These are phyloP conservation scores for Euphrasia confusa DNA, from an alignment of 257 asterid genomes.

Conservation along the genomic window DNA sequence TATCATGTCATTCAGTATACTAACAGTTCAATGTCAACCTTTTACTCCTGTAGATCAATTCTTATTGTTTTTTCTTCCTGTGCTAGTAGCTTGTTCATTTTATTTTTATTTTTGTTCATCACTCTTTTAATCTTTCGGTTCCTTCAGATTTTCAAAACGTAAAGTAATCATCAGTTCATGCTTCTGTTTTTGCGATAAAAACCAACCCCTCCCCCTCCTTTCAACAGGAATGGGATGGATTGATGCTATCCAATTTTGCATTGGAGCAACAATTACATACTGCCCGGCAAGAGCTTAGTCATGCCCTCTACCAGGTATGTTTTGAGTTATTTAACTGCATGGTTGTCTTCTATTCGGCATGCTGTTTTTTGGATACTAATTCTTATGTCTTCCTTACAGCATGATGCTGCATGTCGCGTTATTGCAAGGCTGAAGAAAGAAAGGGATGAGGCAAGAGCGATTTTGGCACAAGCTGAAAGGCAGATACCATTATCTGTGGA, in stretches of 20 bases:
- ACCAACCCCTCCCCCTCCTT: slow-evolving; percentile 3
- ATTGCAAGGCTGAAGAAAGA: slow-evolving; percentile 97
- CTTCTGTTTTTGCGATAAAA: slow-evolving; percentile 2
- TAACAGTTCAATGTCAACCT: background rate
- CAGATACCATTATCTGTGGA: slow-evolving; percentile 59
- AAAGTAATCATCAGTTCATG: background rate
- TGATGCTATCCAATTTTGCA: slow-evolving; percentile 95
- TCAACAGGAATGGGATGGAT: slow-evolving; percentile 88
- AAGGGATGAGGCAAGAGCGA: slow-evolving; percentile 88
- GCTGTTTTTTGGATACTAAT: slow-evolving; percentile 16
- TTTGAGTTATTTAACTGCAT: slow-evolving; percentile 6
- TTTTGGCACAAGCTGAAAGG: slow-evolving; percentile 83
- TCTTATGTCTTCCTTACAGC: slow-evolving; percentile 42
- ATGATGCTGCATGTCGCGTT: slow-evolving; percentile 99
- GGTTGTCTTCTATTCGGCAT: background rate
- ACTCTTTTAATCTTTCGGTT: background rate
- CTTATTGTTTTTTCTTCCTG: no score
- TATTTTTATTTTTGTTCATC: background rate
- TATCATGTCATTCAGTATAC: background rate
- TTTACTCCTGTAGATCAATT: background rate
- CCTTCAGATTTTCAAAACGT: slow-evolving; percentile 8
- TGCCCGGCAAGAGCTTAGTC: slow-evolving; percentile 98
- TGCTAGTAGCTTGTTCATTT: background rate
- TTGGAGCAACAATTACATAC: slow-evolving; percentile 90
- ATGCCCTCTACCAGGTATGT: slow-evolving; percentile 89